Evolutionary conservation across 2,329 filamentous ascomycete genomes (phyloP).

Genomic region (Hymenoscyphus repandus): DNA sequence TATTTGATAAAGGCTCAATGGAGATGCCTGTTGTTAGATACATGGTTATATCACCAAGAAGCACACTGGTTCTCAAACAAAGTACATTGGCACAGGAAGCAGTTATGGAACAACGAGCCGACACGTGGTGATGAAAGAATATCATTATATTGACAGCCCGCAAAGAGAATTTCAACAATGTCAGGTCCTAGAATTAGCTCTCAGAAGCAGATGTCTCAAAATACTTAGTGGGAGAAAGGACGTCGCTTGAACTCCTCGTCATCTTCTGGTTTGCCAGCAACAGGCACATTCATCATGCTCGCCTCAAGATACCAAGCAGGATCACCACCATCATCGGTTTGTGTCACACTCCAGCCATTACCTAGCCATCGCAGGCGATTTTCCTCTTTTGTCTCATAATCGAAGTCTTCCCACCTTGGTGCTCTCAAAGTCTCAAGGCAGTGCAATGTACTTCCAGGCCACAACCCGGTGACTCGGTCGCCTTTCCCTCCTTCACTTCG

Average conservation of each 20-base stretch:
- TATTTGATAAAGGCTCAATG: too few species aligned
- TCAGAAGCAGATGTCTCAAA: background rate
- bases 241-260: slow-evolving; percentile 31
- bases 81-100: too few species aligned
- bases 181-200: too few species aligned
- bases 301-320: slow-evolving; percentile 37
- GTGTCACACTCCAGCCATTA: slow-evolving; percentile 38
- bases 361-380: slow-evolving; percentile 38
- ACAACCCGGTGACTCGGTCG: slow-evolving; percentile 37
- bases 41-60: too few species aligned
- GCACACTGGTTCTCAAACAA: too few species aligned
- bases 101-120: too few species aligned
- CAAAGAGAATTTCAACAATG: too few species aligned
- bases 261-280: slow-evolving; percentile 34
- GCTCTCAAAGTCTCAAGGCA: slow-evolving; percentile 44
- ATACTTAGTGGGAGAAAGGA: slow-evolving; percentile 33
- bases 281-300: slow-evolving; percentile 34
- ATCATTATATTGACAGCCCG: too few species aligned
- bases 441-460: slow-evolving; percentile 33
- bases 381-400: slow-evolving; percentile 29
- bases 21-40: too few species aligned
- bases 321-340: background rate
- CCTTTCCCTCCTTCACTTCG: slow-evolving; percentile 33
- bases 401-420: slow-evolving; percentile 52
- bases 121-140: too few species aligned